Conservation (phyloP, 805 yeast genomes). For the Grigorovia jiainica region DNA sequence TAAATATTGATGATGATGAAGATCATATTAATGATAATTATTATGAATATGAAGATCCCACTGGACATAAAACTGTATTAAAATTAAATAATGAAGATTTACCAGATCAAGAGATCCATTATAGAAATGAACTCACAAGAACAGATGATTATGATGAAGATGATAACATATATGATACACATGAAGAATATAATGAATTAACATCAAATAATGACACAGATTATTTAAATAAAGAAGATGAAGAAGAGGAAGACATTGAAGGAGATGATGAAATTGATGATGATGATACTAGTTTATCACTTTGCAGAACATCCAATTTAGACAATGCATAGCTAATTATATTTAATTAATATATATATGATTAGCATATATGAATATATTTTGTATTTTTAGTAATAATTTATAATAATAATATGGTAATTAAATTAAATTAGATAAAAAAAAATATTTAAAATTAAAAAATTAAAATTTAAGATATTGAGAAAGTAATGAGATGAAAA, state of each 20-base stretch:
- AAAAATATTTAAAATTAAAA: not conserved
- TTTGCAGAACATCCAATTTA: conserved; percentile 18
- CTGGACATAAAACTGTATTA: conserved; percentile 54
- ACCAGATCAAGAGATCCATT: not conserved
- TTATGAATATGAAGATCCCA: conserved; percentile 66
- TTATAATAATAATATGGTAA: no score
- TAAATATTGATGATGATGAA: conserved; percentile 25
- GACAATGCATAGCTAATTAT: conserved; percentile 1
- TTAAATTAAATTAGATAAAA: no score
- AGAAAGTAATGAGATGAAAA: not conserved
- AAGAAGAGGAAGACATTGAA: conserved; percentile 7
- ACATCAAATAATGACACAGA: no score
- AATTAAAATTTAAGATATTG: not conserved
- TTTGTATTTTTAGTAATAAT: not conserved
- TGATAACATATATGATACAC: conserved; percentile 48
- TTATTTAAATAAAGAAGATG: not conserved
- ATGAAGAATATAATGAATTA: conserved; percentile 62
- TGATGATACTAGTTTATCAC: conserved; percentile 23
- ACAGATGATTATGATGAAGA: conserved; percentile 33
- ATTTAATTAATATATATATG: not conserved
- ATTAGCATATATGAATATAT: not conserved
- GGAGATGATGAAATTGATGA: conserved; percentile 10
- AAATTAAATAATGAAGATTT: conserved; percentile 41
- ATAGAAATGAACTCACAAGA: not conserved
- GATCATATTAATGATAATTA: conserved; percentile 39